Evolutionary conservation across 352 stramenopile genomes (phyloP).

Genomic region (Thalassiosira livingstoniorum): DNA sequence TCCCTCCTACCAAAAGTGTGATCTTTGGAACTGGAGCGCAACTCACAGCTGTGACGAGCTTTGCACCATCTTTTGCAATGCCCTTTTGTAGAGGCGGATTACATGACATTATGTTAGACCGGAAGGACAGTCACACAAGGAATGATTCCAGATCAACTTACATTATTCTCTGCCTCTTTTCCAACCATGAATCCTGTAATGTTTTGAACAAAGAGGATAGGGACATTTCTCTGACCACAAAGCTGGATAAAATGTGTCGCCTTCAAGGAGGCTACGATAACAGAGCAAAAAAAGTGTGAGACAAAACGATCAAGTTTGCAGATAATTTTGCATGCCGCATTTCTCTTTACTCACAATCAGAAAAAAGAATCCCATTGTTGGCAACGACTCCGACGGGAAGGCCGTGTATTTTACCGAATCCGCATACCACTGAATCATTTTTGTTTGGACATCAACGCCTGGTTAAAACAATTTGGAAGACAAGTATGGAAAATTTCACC

Average conservation of each 20-base stretch:
- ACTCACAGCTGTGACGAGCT: constrained; percentile 95
- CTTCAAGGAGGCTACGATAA: constrained; percentile 91
- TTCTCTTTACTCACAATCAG: too few relatives aligned
- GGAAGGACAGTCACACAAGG: too few relatives aligned
- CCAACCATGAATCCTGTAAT: constrained; percentile 98
- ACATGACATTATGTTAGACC: too few relatives aligned
- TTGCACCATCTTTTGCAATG: constrained; percentile 96
- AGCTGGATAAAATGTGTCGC: constrained; percentile 98
- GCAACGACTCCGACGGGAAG: constrained; percentile 96
- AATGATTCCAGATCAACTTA: too few relatives aligned
- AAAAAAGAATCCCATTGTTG: constrained; percentile 97
- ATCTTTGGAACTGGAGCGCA: constrained; percentile 97
- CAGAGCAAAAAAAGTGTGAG: too few relatives aligned
- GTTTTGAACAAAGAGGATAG: constrained; percentile 98
- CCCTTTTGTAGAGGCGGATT: too few relatives aligned
- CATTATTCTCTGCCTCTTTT: constrained; percentile 95
- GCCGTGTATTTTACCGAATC: constrained; percentile 95
- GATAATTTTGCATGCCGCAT: too few relatives aligned
- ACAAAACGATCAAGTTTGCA: constrained; percentile 47
- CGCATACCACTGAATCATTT: too few relatives aligned
- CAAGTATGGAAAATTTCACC: too few relatives aligned
- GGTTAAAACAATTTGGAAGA: too few relatives aligned
- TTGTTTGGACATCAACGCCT: too few relatives aligned
- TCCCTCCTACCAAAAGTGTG: constrained; percentile 96
- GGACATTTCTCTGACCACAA: constrained; percentile 95